Percentiles rank a stretch among this genome's conserved stretches.
phyloP scores from a whole-genome alignment of 2,329 filamentous ascomycete genomes.

The Elsinoe arachidis region DNA sequence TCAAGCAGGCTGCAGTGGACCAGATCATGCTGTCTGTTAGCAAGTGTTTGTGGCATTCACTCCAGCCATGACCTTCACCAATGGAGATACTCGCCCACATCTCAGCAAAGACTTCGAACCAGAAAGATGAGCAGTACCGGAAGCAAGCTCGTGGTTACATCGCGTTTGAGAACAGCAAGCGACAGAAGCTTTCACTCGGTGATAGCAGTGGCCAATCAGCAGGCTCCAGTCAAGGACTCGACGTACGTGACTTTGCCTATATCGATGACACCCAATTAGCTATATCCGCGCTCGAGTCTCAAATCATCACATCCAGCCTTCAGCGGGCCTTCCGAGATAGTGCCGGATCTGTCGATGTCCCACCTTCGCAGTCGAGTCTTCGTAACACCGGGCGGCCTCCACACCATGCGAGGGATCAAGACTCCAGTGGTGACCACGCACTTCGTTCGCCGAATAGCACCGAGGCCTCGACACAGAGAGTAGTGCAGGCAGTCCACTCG shows the following conservation, averaged over 20 bases:
- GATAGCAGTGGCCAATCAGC: neutral
- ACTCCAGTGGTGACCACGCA: neutral
- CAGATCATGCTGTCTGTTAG: no score
- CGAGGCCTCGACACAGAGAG: neutral
- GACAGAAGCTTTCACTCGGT: neutral
- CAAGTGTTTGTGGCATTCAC: no score
- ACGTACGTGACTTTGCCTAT: constrained; percentile 8
- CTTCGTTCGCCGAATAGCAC: neutral
- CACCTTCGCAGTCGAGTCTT: no score
- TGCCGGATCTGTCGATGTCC: no score
- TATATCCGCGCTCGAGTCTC: constrained; percentile 33
- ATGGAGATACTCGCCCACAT: constrained; percentile 40
- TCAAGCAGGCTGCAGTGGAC: no score
- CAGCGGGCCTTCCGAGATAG: neutral
- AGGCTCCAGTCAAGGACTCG: neutral
- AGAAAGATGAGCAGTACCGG: constrained; percentile 35
- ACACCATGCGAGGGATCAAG: no score
- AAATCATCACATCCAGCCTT: constrained; percentile 28
- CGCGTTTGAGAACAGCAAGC: constrained; percentile 24
- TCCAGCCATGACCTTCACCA: no score
- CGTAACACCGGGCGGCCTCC: no score
- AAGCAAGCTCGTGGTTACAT: constrained; percentile 34
- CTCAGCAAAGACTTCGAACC: constrained; percentile 33
- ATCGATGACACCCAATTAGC: constrained; percentile 39
- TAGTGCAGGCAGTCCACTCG: neutral